Conservation (phyloP, 441 rosid species). For the Aleurites moluccanus region DNA sequence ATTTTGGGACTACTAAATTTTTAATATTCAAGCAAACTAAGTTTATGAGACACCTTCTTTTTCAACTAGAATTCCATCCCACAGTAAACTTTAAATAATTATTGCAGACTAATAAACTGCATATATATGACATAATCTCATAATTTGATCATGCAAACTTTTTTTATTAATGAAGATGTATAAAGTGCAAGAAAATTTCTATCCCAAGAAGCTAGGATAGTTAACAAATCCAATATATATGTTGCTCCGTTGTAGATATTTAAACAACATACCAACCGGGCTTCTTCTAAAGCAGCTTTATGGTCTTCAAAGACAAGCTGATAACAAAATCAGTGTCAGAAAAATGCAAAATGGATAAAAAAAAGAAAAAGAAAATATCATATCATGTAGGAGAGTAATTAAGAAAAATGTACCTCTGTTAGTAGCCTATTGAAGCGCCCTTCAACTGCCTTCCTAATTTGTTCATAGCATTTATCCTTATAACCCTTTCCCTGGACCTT, state of each 20-base stretch:
- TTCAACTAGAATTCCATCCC: slow-evolving; percentile 3
- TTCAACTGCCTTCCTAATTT: slow-evolving; percentile 87
- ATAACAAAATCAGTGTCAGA: slow-evolving; percentile 33
- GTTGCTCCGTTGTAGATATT: slow-evolving; percentile 17
- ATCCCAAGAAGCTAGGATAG: not conserved
- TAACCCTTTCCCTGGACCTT: slow-evolving; percentile 91
- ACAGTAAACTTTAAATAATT: not conserved
- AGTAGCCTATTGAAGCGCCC: slow-evolving; percentile 81
- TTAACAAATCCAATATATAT: not conserved
- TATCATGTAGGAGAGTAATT: not conserved
- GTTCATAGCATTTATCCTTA: slow-evolving; percentile 98
- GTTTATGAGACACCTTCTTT: not conserved
- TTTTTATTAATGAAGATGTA: not conserved
- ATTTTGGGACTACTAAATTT: not conserved
- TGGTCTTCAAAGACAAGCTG: slow-evolving; percentile 95
- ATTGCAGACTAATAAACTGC: not conserved
- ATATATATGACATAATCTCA: not conserved
- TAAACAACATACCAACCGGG: slow-evolving; percentile 59
- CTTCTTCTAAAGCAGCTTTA: slow-evolving; percentile 97
- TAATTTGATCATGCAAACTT: not conserved
- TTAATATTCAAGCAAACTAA: not conserved
- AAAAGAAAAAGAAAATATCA: slow-evolving; percentile 12
- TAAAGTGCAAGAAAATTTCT: slow-evolving; percentile 6
- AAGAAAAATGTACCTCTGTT: slow-evolving; percentile 50
- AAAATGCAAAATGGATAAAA: slow-evolving; percentile 23